Evolutionary conservation across 352 stramenopile genomes (phyloP).

Genomic region (Globisporangium carolinianum): DNA sequence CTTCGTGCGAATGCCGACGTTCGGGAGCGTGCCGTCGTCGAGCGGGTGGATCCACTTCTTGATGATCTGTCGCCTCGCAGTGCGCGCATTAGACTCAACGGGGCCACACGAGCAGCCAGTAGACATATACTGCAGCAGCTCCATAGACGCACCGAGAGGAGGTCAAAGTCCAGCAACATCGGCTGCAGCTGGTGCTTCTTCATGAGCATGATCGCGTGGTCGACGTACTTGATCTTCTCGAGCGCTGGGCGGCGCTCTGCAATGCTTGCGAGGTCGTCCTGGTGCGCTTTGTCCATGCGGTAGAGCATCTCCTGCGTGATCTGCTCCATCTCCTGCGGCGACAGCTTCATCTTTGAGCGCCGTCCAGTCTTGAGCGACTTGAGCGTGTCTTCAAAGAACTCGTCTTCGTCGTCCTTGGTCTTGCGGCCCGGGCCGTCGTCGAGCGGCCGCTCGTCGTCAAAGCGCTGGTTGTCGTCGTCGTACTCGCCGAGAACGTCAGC

Average conservation of each 20-base stretch:
- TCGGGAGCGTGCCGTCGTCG: slow-evolving; percentile 69
- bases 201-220: slow-evolving; percentile 61
- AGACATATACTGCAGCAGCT: background rate
- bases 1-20: slow-evolving; percentile 81
- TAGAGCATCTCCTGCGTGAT: slow-evolving; percentile 85
- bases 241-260: slow-evolving; percentile 50
- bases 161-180: slow-evolving; percentile 84
- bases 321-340: slow-evolving; percentile 80
- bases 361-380: slow-evolving; percentile 82
- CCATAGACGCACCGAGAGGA: slow-evolving; percentile 56
- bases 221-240: slow-evolving; percentile 82
- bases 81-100: background rate
- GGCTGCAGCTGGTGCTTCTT: slow-evolving; percentile 82
- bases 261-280: slow-evolving; percentile 68
- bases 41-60: slow-evolving; percentile 88
- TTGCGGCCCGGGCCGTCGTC: slow-evolving; percentile 21
- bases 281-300: slow-evolving; percentile 84
- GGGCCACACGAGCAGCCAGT: background rate
- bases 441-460: slow-evolving; percentile 77
- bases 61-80: slow-evolving; percentile 43
- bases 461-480: slow-evolving; percentile 61
- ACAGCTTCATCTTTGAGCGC: slow-evolving; percentile 72
- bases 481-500: slow-evolving; percentile 80
- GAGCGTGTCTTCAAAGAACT: slow-evolving; percentile 78
- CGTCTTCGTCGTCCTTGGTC: slow-evolving; percentile 38